These are phyloP conservation scores for Blepharisma japonicum DNA, from an alignment of 73 alveolate genomes.

Conservation along the genomic window DNA sequence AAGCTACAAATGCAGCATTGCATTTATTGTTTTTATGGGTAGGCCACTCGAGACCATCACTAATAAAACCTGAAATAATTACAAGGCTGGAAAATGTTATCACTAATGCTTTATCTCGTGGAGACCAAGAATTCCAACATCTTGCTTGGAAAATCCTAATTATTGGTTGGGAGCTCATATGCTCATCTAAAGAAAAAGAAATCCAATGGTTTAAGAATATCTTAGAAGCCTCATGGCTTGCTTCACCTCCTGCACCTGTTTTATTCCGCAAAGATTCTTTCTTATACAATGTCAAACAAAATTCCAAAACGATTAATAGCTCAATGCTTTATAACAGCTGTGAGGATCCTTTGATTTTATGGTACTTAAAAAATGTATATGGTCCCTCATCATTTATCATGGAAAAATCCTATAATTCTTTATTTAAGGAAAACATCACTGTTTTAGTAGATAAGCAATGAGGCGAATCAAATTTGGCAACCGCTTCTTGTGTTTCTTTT, in stretches of 20 bases:
- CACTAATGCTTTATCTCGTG: not conserved
- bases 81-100: not conserved
- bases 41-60: not conserved
- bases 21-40: constrained; percentile 8
- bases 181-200: constrained; percentile 7
- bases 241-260: not conserved
- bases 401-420: not conserved
- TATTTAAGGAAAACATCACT: not conserved
- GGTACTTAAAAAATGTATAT: constrained; percentile 19
- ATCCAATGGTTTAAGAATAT: not conserved
- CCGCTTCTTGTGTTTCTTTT: constrained; percentile 10
- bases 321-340: not conserved
- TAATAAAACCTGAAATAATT: not conserved
- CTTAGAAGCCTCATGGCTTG: not conserved
- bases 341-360: constrained; percentile 2
- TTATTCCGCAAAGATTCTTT: constrained; percentile 13
- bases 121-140: not conserved
- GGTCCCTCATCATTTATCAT: not conserved
- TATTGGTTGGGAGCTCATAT: constrained; percentile 10
- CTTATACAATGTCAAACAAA: not conserved
- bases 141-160: not conserved
- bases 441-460: not conserved
- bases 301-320: not conserved
- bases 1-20: not conserved
- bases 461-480: not conserved